These are phyloP conservation scores for Umbilicaria muhlenbergii DNA, from an alignment of 495 filamentous ascomycete species.

Conservation along the genomic window DNA sequence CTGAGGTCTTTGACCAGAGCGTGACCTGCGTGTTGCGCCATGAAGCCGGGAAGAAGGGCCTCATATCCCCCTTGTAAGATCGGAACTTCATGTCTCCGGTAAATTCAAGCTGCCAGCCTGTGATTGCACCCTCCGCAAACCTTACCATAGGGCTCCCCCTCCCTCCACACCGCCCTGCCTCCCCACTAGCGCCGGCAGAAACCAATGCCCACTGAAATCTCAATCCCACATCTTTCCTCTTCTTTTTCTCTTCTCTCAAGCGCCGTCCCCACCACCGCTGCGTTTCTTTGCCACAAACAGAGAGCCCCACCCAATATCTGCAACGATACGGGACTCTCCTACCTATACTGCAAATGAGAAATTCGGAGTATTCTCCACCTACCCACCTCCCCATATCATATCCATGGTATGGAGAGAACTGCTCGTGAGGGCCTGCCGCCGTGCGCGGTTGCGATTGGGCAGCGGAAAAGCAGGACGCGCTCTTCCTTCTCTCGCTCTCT, in stretches of 20 bases:
- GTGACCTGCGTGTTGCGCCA: too few species aligned
- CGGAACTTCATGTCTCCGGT: too few species aligned
- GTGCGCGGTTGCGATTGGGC: slow-evolving; percentile 89
- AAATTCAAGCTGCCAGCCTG: too few species aligned
- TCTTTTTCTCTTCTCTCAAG: slow-evolving; percentile 40
- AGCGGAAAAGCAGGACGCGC: slow-evolving; percentile 90
- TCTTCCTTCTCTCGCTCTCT: slow-evolving; percentile 21
- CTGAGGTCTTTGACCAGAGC: too few species aligned
- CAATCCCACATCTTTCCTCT: too few species aligned
- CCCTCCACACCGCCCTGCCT: too few species aligned
- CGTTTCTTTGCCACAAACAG: slow-evolving; percentile 98
- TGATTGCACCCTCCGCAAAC: too few species aligned
- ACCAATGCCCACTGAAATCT: too few species aligned
- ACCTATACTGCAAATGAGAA: slow-evolving; percentile 80
- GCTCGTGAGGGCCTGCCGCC: slow-evolving; percentile 90
- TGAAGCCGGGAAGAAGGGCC: too few species aligned
- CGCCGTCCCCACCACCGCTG: slow-evolving; percentile 92
- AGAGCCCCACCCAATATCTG: not conserved
- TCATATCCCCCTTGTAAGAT: too few species aligned
- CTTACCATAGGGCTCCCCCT: too few species aligned
- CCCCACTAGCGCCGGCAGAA: not conserved
- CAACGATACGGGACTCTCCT: not conserved
- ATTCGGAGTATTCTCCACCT: slow-evolving; percentile 98
- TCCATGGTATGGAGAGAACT: slow-evolving; percentile 27
- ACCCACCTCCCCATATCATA: slow-evolving; percentile 21